Base-by-base conservation (phyloP, 805 yeast genomes). In the Spathaspora sp. region DNA sequence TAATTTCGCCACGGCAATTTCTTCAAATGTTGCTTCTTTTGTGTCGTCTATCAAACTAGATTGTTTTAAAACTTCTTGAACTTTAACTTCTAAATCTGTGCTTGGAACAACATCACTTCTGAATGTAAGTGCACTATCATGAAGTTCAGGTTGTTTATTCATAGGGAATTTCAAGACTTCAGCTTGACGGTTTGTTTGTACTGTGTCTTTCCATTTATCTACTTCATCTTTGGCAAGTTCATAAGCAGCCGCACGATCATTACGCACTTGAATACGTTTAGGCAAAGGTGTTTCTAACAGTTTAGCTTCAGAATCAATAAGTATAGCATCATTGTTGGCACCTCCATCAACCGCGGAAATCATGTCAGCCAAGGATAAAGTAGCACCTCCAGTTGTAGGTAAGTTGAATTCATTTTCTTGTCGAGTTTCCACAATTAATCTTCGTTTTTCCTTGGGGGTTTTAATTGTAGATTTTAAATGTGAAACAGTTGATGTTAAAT, bases 181-280 rank as follows among this genome's bases (percentile, higher is more conserved):
- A 0, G 97, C 94, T 54, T 83, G 82, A 59, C 96, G 82, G 60
- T 89, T 87, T 51, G 81, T 79, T 55, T 83, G 82, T 20, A 94
- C 89, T 0, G 86, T 81, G 48, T 91, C 97, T 50, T 84, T 81
- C 98, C 99, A 94, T 67, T 86, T 87, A 53, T 82, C 78, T 5
- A 93, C 88, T 64, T 94, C 96, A 43, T 86, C 87, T 58, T 86
- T 90, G 44, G 97, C 83, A 32, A 94, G 80, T 52, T 89, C 96
- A 65, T 88, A 92, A 0, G 99, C 98, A 1, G 93, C 97, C 52
- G 77, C 79, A 63, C 98, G 80, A 59, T 92, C 97, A 57, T 86
- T 80, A 63, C 94, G 82, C 59, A 88, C 81, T 68, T 91, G 96
- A 50, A 93, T 84, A 57, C 96, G 82, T 60, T 83, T 81, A 1